phyloP scores from a whole-genome alignment of 441 rosid species.

The Aquilaria agallochum region DNA sequence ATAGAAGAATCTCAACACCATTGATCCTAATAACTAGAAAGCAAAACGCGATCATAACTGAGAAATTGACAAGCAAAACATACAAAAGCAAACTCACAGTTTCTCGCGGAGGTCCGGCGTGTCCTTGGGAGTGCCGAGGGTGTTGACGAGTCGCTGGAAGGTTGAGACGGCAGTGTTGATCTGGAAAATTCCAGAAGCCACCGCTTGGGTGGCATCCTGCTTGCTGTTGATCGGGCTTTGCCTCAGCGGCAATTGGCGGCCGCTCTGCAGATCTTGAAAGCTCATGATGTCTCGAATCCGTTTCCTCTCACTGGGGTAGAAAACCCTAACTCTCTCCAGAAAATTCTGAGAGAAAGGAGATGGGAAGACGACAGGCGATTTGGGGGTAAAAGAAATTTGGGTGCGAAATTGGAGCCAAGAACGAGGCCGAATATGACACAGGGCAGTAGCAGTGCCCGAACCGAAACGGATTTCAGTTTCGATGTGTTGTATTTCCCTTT shows the following conservation, averaged over 20 bases:
- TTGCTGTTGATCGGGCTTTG: slow-evolving; percentile 47
- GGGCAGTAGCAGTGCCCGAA: neutral
- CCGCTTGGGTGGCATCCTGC: slow-evolving; percentile 82
- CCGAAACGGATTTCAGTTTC: too few species aligned
- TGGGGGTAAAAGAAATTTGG: neutral
- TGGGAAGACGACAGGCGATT: neutral
- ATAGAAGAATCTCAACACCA: too few species aligned
- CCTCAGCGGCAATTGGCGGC: slow-evolving; percentile 41
- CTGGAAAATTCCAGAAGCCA: slow-evolving; percentile 93
- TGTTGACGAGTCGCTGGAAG: slow-evolving; percentile 82
- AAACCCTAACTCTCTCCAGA: slow-evolving; percentile 17
- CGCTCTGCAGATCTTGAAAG: slow-evolving; percentile 90
- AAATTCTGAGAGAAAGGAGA: slow-evolving; percentile 11
- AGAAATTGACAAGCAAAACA: neutral
- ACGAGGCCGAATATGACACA: slow-evolving; percentile 8
- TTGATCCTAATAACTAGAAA: neutral
- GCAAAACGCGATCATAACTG: neutral
- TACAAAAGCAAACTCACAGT: slow-evolving; percentile 50
- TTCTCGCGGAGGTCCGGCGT: slow-evolving; percentile 93
- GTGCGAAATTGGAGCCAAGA: slow-evolving; percentile 1
- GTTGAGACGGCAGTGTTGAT: slow-evolving; percentile 92
- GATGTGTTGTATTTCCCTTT: too few species aligned
- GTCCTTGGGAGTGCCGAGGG: slow-evolving; percentile 95
- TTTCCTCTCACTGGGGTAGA: too few species aligned
- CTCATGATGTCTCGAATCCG: slow-evolving; percentile 42